These are phyloP conservation scores for Neocallimastix lanati DNA, from an alignment of 192 early-diverging fungal species.

Conservation along the genomic window DNA sequence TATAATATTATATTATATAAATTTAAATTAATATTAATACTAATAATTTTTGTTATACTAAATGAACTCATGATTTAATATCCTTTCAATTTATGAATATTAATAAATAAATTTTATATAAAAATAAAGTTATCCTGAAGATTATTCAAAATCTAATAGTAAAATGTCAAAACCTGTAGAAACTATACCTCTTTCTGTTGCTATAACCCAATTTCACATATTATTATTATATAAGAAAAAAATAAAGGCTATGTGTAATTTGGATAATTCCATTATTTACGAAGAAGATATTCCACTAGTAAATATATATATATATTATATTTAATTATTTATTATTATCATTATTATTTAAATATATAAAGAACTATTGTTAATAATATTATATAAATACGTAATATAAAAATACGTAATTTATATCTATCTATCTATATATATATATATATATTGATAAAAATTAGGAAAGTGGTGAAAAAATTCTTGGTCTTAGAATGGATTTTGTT, in stretches of 20 bases:
- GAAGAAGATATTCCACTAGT: conserved; percentile 63
- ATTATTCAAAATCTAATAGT: conserved; percentile 8
- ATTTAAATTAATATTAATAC: too few relatives aligned
- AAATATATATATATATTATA: background rate
- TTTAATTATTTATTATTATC: too few relatives aligned
- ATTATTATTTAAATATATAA: too few relatives aligned
- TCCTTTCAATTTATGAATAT: too few relatives aligned
- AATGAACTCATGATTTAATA: too few relatives aligned
- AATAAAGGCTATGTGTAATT: conserved; percentile 54
- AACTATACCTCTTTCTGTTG: conserved; percentile 50
- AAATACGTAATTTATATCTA: too few relatives aligned
- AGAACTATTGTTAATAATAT: too few relatives aligned
- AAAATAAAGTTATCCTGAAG: background rate
- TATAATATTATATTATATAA: too few relatives aligned
- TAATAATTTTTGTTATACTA: too few relatives aligned
- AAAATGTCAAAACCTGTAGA: conserved; percentile 6
- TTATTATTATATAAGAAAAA: conserved; percentile 63
- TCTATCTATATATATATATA: too few relatives aligned
- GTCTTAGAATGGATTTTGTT: conserved; percentile 49
- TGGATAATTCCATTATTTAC: conserved; percentile 67
- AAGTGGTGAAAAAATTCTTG: conserved; percentile 38
- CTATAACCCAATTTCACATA: conserved; percentile 77
- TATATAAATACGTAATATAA: too few relatives aligned
- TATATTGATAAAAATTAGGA: conserved; percentile 27
- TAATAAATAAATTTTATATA: too few relatives aligned